phyloP scores from a whole-genome alignment of 306 rosid species.

The Pachyrhizus erosus region DNA sequence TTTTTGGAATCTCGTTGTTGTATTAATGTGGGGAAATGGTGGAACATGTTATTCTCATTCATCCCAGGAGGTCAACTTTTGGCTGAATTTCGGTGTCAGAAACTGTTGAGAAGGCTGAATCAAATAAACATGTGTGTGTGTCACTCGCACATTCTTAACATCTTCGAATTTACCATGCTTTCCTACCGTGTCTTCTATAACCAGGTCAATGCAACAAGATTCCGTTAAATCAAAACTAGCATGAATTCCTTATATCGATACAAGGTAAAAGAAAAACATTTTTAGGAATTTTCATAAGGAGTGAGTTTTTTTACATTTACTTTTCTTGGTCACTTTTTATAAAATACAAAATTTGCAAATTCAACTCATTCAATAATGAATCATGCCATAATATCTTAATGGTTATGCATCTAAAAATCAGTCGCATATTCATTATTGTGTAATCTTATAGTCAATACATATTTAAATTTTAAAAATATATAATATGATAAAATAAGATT shows the following conservation, averaged over 20 bases:
- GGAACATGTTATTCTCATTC: slow-evolving; percentile 38
- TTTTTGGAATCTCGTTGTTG: slow-evolving; percentile 28
- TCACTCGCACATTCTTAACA: slow-evolving; percentile 23
- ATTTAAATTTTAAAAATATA: background rate
- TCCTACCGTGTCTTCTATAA: background rate
- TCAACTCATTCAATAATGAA: too few relatives aligned
- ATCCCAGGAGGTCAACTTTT: slow-evolving; percentile 30
- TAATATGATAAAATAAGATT: background rate
- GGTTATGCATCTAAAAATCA: too few relatives aligned
- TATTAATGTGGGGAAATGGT: slow-evolving; percentile 38
- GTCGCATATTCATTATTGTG: too few relatives aligned
- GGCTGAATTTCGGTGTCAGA: slow-evolving; percentile 36
- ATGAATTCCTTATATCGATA: background rate
- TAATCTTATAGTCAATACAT: background rate
- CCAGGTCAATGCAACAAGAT: slow-evolving; percentile 13
- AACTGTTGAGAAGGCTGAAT: slow-evolving; percentile 21
- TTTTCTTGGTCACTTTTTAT: too few relatives aligned
- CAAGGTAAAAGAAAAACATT: background rate
- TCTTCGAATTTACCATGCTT: background rate
- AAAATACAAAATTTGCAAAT: too few relatives aligned
- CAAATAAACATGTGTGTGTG: slow-evolving; percentile 15
- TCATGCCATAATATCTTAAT: too few relatives aligned
- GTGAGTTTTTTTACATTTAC: background rate
- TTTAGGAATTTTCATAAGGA: background rate
- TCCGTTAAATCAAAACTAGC: background rate